Percentiles rank a stretch among this genome's conserved stretches.
These are phyloP conservation scores for Thalassiosira livingstoniorum DNA, from an alignment of 352 stramenopile genomes.

Conservation along the genomic window DNA sequence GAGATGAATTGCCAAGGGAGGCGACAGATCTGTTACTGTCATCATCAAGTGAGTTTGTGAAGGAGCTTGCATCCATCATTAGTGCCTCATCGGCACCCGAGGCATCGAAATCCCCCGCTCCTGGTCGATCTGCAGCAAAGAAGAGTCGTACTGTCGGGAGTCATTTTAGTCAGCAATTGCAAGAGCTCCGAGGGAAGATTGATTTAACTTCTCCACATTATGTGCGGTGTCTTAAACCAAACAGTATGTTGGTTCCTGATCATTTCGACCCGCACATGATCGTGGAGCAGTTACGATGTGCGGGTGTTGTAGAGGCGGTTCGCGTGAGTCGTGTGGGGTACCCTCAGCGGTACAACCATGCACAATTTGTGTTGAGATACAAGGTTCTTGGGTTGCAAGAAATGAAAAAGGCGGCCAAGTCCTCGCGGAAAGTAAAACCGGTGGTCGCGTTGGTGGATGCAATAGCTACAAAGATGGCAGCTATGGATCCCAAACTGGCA, in stretches of 20 bases:
- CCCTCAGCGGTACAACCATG: slow-evolving; percentile 93
- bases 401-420: slow-evolving; percentile 48
- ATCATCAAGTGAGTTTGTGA: slow-evolving; percentile 54
- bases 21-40: slow-evolving; percentile 79
- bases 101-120: slow-evolving; percentile 25
- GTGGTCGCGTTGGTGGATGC: slow-evolving; percentile 40
- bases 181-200: slow-evolving; percentile 91
- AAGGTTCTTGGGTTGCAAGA: slow-evolving; percentile 56
- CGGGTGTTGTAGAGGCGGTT: slow-evolving; percentile 96
- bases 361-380: slow-evolving; percentile 89
- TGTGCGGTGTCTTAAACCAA: slow-evolving; percentile 97
- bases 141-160: slow-evolving; percentile 75
- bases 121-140: slow-evolving; percentile 70
- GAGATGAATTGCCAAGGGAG: slow-evolving; percentile 86
- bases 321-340: slow-evolving; percentile 95
- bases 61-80: slow-evolving; percentile 56
- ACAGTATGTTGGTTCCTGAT: slow-evolving; percentile 89
- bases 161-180: slow-evolving; percentile 93
- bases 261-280: slow-evolving; percentile 90
- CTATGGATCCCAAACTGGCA: slow-evolving; percentile 17
- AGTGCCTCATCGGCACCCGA: slow-evolving; percentile 47
- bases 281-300: slow-evolving; percentile 93
- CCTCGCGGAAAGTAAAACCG: slow-evolving; percentile 47
- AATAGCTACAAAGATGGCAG: slow-evolving; percentile 50
- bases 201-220: slow-evolving; percentile 94